Percentiles rank a stretch among this genome's conserved stretches.
These are phyloP conservation scores for Cercospora citrullina DNA, from an alignment of 2,329 filamentous ascomycete genomes.

Conservation along the genomic window DNA sequence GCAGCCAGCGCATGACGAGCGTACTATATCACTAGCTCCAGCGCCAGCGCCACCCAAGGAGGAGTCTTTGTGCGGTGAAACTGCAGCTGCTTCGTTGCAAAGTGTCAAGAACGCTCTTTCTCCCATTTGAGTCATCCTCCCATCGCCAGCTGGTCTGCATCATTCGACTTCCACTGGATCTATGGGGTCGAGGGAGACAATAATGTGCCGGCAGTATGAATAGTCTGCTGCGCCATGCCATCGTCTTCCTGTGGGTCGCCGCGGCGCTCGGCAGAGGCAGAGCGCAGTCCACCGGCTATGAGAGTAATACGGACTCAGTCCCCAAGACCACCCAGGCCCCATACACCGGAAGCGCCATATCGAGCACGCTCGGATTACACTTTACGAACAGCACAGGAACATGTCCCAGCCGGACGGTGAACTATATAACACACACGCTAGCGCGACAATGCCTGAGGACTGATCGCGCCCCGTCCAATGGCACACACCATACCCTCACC, in stretches of 20 bases:
- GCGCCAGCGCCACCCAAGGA: conserved; percentile 3
- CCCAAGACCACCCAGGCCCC: conserved; percentile 15
- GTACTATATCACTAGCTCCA: not conserved
- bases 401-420: conserved; percentile 64
- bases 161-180: not conserved
- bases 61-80: conserved; percentile 1
- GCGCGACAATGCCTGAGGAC: conserved; percentile 73
- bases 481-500: not conserved
- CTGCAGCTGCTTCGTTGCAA: conserved; percentile 5
- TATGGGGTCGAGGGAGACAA: conserved; percentile 10
- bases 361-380: conserved; percentile 6
- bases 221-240: conserved; percentile 28
- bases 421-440: conserved; percentile 77
- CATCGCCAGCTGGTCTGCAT: not conserved
- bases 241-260: conserved; percentile 25
- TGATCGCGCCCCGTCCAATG: conserved; percentile 49
- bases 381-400: conserved; percentile 33
- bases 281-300: conserved; percentile 14
- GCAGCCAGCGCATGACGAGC: not conserved
- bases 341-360: conserved; percentile 1
- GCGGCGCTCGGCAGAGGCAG: conserved; percentile 22
- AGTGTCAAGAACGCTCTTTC: conserved; percentile 10
- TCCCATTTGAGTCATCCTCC: not conserved
- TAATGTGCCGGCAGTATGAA: conserved; percentile 33
- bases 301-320: conserved; percentile 18